Evolutionary conservation across 345 rosid genomes (phyloP), one percentile per base, ranked within the genome.

Genomic region (Aquilaria sinensis): DNA sequence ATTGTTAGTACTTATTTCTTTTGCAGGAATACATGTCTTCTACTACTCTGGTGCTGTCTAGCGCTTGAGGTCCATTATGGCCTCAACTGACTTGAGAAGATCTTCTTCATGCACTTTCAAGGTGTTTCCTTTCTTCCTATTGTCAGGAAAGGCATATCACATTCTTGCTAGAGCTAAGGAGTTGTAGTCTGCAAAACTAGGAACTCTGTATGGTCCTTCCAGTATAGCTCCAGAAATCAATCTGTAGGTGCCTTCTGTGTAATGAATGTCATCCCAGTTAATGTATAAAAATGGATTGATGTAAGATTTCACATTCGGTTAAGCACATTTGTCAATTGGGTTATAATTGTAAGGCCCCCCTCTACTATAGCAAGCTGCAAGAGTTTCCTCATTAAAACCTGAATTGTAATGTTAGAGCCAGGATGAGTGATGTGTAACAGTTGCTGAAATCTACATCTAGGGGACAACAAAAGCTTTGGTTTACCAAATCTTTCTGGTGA

Each of bases 251-350:
- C 75, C 73, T 61, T 75, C 75, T 0, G 79, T 75, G n/a, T 53
- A 74, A 33, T 79, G 86, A 41, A 69, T 9, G 53, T 83, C 83
- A 37, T 82, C 86, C 83, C 88, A 83, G 54, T 69, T 80, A 10
- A 76, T 70, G 70, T 56, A 67, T 16, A 61, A 68, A 1, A 70
- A 72, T 5, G 81, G 83, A 12, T 78, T 60, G n/a, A 70, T 62
- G 49, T 85, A 75, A 51, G 46, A 45, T 33, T 37, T 63, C 14
- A 61, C 63, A 9, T 58, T 31, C 47, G 34, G 61, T 16, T 57
- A 14, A 29, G 79, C 85, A 70, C 81, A 74, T n/a, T 41, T 51
- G 10, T 4, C 8, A 2, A 37, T 55, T n/a, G 58, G 11, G 57
- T 71, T 74, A 51, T 65, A 80, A 66, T 83, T 83, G 67, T 83